Evolutionary conservation across 768 basidiomycete genomes (phyloP), one percentile per base, ranked within the genome.

Genomic region (Heimioporus sp.): DNA sequence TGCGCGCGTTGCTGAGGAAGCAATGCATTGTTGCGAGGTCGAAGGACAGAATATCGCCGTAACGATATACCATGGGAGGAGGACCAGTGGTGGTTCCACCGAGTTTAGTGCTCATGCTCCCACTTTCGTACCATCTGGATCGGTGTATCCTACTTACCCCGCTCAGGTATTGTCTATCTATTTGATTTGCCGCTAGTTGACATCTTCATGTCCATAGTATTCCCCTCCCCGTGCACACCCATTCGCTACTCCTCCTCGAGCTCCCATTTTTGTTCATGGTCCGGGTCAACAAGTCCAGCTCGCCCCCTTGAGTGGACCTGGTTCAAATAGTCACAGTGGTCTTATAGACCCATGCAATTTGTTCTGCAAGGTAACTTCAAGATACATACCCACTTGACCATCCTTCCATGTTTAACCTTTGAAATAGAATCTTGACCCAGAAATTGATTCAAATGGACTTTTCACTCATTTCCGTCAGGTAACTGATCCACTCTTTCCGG

Each of bases 211-310:
- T 35, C 35, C 17, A 37, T 56, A 83, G 78, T 88, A 90, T 72
- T 87, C 86, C 39, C 86, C 87, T 48, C 85, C 87, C 8, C 82
- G 82, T 54, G 73, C 70, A 21, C 75, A 72, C 60, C 81, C 80
- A 13, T 82, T 75, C 58, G 76, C 69, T 41, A 71, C 56, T 43
- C 54, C 68, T 4, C 72, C 71, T 37, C 69, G 70, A 30, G 59
- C 57, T 13, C 55, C 80, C 30, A 59, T 78, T 17, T 92, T 92
- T 62, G 76, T 90, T 9, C 90, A 92, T 67, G 91, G 92, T 10
- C 92, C 92, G 11, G 92, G 92, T 4, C 92, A 94, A 65, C 91
- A 92, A 66, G 90, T 93, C 32, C 90, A 94, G 66, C 77, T 86
- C 9, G 90, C 91, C 2, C 92, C 91, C 13, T 46, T 80, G 43